phyloP scores from a whole-genome alignment of 2,329 filamentous ascomycete species.

The Sporothrix schenckii region DNA sequence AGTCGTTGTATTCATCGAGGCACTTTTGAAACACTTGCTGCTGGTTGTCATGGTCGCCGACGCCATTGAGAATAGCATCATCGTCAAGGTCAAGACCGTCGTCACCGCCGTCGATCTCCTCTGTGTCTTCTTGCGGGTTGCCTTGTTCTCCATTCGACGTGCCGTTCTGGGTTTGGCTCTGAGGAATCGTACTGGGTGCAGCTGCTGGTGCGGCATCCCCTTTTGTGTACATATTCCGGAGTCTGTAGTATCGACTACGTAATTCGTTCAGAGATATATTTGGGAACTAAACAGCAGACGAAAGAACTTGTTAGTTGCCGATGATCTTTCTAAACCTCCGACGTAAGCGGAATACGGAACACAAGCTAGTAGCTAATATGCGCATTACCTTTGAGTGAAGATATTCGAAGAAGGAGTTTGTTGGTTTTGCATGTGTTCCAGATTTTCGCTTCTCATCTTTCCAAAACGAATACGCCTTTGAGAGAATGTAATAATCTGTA shows the following conservation, averaged over 20 bases:
- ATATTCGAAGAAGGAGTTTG: not conserved
- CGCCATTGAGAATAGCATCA: slow-evolving; percentile 27
- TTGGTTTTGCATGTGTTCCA: not conserved
- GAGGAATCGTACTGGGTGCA: too few relatives aligned
- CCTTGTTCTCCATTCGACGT: not conserved
- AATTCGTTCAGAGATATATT: not conserved
- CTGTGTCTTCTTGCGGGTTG: not conserved
- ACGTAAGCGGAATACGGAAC: not conserved
- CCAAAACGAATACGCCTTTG: not conserved
- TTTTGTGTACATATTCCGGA: slow-evolving; percentile 1
- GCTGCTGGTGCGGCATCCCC: not conserved
- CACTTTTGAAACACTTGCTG: slow-evolving; percentile 36
- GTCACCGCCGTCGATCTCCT: not conserved
- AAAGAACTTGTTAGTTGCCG: not conserved
- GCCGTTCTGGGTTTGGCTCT: not conserved
- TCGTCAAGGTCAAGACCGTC: slow-evolving; percentile 20
- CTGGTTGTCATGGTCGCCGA: slow-evolving; percentile 2
- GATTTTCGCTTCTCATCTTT: not conserved
- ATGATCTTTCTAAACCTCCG: not conserved
- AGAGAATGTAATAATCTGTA: not conserved
- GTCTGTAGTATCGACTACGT: slow-evolving; percentile 9
- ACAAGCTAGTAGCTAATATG: not conserved
- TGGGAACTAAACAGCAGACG: not conserved
- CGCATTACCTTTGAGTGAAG: not conserved
- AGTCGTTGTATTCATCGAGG: slow-evolving; percentile 36